phyloP scores from a whole-genome alignment of 176 grass and related monocot species.

The Eleusine indica region DNA sequence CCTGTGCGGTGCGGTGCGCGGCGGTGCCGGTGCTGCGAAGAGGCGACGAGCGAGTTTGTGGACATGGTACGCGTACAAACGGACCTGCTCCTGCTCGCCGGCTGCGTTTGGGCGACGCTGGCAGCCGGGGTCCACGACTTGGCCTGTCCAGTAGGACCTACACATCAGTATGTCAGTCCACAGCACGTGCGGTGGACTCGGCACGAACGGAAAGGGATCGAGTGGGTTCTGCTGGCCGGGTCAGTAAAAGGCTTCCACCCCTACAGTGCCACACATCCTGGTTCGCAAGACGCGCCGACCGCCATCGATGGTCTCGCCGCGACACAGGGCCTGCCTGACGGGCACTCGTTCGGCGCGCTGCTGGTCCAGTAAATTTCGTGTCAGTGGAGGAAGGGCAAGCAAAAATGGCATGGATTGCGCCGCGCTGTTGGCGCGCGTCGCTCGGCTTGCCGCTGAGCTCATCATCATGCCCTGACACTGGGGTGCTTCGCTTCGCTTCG shows the following conservation, averaged over 20 bases:
- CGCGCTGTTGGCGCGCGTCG: not conserved
- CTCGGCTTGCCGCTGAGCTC: too few species aligned
- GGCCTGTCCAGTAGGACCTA: not conserved
- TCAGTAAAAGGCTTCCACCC: too few species aligned
- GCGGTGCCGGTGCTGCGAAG: too few species aligned
- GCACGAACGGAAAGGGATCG: not conserved
- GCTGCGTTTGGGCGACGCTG: not conserved
- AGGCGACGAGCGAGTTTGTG: too few species aligned
- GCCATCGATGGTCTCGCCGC: conserved; percentile 6
- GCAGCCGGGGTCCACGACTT: not conserved
- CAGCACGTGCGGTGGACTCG: not conserved
- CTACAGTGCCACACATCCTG: not conserved
- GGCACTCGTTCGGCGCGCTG: not conserved
- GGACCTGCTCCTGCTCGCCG: not conserved
- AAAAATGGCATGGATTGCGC: not conserved
- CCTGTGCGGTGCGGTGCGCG: too few species aligned
- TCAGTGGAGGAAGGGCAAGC: not conserved
- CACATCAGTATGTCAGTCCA: not conserved
- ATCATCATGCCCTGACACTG: not conserved
- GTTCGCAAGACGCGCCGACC: not conserved
- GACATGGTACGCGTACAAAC: not conserved
- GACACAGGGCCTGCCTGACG: not conserved
- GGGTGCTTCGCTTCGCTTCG: not conserved
- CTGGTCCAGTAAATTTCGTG: not conserved
- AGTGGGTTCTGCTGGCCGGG: too few species aligned